Percentiles rank a stretch among this genome's conserved stretches.
phyloP scores from a whole-genome alignment of 768 basidiomycete species.

The Leccinum variicolor region DNA sequence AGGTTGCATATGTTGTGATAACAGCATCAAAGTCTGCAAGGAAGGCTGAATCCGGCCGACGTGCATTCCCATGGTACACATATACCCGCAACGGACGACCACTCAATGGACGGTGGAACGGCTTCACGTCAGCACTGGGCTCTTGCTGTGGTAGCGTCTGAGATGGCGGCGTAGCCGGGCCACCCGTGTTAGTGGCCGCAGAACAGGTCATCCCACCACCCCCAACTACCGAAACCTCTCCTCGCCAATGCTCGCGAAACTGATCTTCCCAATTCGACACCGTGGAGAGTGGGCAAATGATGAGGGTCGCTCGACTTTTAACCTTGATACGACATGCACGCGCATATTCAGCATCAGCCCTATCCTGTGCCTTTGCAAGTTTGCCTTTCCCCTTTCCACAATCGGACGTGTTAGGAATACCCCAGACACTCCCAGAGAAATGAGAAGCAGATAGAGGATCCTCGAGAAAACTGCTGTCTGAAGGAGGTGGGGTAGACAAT shows the following conservation, averaged over 20 bases:
- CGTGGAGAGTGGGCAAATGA: constrained; percentile 94
- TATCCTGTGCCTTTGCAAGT: constrained; percentile 63
- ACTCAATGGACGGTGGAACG: constrained; percentile 36
- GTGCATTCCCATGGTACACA: constrained; percentile 91
- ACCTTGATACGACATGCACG: constrained; percentile 76
- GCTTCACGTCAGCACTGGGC: constrained; percentile 20
- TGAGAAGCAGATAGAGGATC: constrained; percentile 46
- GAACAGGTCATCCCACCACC: constrained; percentile 52
- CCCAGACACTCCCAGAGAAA: constrained; percentile 80
- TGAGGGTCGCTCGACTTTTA: constrained; percentile 87
- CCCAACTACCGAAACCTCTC: constrained; percentile 79
- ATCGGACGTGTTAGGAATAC: constrained; percentile 60
- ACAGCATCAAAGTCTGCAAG: constrained; percentile 95
- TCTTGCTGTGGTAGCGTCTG: constrained; percentile 32
- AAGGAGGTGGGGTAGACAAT: constrained; percentile 42
- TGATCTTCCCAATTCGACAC: constrained; percentile 99
- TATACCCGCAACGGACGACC: constrained; percentile 76
- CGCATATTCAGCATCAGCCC: constrained; percentile 63
- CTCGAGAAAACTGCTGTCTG: constrained; percentile 32
- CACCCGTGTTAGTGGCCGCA: constrained; percentile 31
- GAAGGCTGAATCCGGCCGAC: constrained; percentile 81
- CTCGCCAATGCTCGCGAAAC: constrained; percentile 95
- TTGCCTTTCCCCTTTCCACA: constrained; percentile 61
- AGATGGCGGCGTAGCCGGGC: constrained; percentile 35
- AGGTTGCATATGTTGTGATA: constrained; percentile 94